Percentiles rank a stretch among this genome's conserved stretches.
phyloP scores from a whole-genome alignment of 2,329 filamentous ascomycete species.

The Stenocarpella maydis region DNA sequence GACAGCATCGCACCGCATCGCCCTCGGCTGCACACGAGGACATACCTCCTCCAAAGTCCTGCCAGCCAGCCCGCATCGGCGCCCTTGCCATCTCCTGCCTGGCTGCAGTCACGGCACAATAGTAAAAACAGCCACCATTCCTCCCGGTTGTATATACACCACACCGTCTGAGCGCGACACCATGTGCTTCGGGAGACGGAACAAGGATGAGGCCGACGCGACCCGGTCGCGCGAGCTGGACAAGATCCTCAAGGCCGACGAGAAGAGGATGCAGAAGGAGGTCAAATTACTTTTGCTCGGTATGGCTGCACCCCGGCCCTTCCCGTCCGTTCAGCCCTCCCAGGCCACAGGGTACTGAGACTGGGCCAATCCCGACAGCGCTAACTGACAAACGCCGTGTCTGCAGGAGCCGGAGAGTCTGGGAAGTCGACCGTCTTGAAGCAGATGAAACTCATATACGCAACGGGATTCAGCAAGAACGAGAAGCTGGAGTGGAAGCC shows the following conservation, averaged over 20 bases:
- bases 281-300: constrained; percentile 94
- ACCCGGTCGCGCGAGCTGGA: constrained; percentile 81
- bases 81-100: not conserved
- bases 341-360: not conserved
- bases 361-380: not conserved
- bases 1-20: constrained; percentile 16
- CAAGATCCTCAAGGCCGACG: constrained; percentile 83
- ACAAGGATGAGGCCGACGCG: constrained; percentile 57
- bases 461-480: constrained; percentile 86
- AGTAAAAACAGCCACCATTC: not conserved
- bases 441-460: constrained; percentile 98
- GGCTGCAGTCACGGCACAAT: constrained; percentile 11
- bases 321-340: not conserved
- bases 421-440: constrained; percentile 97
- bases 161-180: constrained; percentile 38
- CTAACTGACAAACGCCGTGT: constrained; percentile 12
- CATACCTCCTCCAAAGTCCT: not conserved
- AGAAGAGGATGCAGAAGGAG: constrained; percentile 84
- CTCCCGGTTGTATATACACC: constrained; percentile 18
- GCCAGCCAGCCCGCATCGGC: not conserved
- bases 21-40: constrained; percentile 2
- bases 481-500: constrained; percentile 95
- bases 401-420: constrained; percentile 83
- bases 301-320: constrained; percentile 54
- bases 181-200: constrained; percentile 68